Percentiles rank a stretch among this genome's conserved stretches.
phyloP scores from a whole-genome alignment of 176 grass and related monocot genomes.

The Avena atlantica region DNA sequence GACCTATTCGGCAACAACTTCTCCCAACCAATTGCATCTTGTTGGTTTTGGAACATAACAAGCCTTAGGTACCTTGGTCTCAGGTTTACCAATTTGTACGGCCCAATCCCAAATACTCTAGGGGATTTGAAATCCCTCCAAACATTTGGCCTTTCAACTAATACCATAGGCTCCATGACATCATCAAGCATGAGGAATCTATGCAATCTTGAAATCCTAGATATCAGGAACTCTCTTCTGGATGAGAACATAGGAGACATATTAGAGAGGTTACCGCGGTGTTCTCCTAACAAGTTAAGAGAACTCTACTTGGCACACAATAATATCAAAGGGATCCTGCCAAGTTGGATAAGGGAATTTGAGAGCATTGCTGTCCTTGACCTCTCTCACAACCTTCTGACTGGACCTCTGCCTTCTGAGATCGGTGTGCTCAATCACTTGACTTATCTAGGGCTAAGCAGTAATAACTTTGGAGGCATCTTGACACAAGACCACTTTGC shows the following conservation, averaged over 20 bases:
- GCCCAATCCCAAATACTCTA: not conserved
- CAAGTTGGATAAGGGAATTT: not conserved
- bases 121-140: not conserved
- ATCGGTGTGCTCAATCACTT: conserved; percentile 12
- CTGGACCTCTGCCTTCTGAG: conserved; percentile 35
- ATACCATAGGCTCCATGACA: too few relatives aligned
- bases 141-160: not conserved
- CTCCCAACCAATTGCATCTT: not conserved
- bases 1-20: not conserved
- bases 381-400: not conserved
- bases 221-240: not conserved
- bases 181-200: not conserved
- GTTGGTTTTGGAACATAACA: conserved; percentile 46
- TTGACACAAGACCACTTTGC: conserved; percentile 33
- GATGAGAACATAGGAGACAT: not conserved
- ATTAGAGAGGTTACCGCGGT: not conserved
- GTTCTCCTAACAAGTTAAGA: not conserved
- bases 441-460: not conserved
- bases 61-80: not conserved
- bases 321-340: not conserved
- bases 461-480: conserved; percentile 24
- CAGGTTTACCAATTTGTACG: not conserved
- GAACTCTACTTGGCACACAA: not conserved
- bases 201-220: conserved; percentile 1
- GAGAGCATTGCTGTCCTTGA: not conserved